Percentiles rank a stretch among this genome's conserved stretches.
Conservation (phyloP, 2,329 filamentous ascomycete genomes). For the Calonectria hawksworthii region DNA sequence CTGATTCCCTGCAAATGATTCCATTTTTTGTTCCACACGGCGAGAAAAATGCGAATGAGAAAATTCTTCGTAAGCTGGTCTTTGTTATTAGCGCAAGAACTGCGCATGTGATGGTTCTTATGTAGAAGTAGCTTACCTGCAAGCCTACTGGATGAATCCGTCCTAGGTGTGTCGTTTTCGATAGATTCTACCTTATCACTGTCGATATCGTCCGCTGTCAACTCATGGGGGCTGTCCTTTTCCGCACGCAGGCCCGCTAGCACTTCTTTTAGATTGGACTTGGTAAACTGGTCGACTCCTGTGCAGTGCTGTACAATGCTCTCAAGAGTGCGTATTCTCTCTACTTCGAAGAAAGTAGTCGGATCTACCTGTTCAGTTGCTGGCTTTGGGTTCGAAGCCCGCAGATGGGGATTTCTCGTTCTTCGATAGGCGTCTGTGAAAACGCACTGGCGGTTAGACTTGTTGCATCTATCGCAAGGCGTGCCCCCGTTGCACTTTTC, state of each 20-base stretch:
- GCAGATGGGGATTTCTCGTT: conserved; percentile 20
- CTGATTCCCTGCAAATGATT: background rate
- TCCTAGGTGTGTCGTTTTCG: background rate
- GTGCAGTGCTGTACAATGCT: conserved; percentile 35
- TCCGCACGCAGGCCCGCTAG: background rate
- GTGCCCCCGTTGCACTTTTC: conserved; percentile 37
- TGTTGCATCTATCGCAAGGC: conserved; percentile 39
- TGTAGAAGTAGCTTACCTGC: background rate
- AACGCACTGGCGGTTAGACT: conserved; percentile 24
- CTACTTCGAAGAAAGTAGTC: conserved; percentile 28
- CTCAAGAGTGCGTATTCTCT: conserved; percentile 37
- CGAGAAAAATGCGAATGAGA: conserved; percentile 33
- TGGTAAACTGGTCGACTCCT: conserved; percentile 31
- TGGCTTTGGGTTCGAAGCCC: background rate
- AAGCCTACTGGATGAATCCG: background rate
- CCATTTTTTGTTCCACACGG: conserved; percentile 28
- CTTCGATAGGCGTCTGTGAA: conserved; percentile 34
- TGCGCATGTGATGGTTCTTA: background rate
- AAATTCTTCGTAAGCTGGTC: conserved; percentile 24
- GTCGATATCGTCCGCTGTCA: background rate
- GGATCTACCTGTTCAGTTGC: background rate
- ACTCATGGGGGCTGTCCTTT: background rate
- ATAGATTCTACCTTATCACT: background rate
- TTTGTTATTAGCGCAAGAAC: background rate
- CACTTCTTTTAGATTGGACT: conserved; percentile 17